These are phyloP conservation scores for Cucumis melo DNA, from an alignment of 306 rosid genomes.

Conservation along the genomic window DNA sequence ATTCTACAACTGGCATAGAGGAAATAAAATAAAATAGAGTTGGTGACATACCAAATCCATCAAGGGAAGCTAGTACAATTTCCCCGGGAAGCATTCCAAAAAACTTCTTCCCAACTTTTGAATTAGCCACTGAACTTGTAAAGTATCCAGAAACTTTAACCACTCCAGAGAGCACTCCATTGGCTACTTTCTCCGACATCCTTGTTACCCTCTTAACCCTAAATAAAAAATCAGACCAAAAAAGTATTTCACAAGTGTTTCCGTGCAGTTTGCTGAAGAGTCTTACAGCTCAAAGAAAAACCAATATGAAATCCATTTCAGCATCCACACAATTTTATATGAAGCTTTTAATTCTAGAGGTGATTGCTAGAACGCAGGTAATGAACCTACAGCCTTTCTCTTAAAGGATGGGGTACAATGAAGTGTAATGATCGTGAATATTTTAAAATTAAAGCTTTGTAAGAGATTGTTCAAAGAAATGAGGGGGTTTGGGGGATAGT, in stretches of 20 bases:
- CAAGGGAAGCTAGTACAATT: conserved; percentile 33
- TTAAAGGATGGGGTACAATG: background rate
- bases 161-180: conserved; percentile 75
- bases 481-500: background rate
- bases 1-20: background rate
- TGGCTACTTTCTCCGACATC: conserved; percentile 85
- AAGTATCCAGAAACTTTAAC: conserved; percentile 35
- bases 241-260: background rate
- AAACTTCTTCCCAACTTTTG: conserved; percentile 37
- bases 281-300: background rate
- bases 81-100: conserved; percentile 37
- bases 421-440: background rate
- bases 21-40: background rate
- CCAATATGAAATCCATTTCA: background rate
- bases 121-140: conserved; percentile 57
- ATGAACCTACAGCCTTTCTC: background rate
- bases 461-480: background rate
- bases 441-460: background rate
- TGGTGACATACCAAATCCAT: conserved; percentile 33
- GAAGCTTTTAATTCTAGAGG: background rate
- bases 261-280: background rate
- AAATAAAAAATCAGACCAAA: conserved; percentile 11
- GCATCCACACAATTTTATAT: background rate
- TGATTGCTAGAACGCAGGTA: background rate
- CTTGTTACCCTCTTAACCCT: conserved; percentile 88